Base-by-base conservation (phyloP, 179 eudicot species). In the Actinidia polygama region DNA sequence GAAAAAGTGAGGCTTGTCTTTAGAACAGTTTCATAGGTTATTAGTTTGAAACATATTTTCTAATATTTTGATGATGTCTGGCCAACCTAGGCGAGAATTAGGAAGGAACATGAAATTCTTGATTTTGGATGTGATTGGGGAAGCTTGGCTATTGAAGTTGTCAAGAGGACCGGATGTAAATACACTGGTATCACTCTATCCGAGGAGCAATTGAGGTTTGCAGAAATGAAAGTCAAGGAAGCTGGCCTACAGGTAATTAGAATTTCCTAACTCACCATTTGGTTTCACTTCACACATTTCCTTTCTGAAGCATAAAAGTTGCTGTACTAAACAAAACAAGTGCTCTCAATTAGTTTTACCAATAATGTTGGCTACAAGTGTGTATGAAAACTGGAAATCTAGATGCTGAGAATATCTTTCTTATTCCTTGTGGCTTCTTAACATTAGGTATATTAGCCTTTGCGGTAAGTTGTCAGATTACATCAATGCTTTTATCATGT, bases 91-190 rank as follows among this genome's bases (percentile, higher is more conserved):
- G 98, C 97, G 21, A 90, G 89, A 84, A 88, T 95, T 69, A 82
- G 85, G 23, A 91, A 91, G 85, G 85, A 84, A 19, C 97, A 97
- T 73, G 93, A 97, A 81, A 73, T 97, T 81, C 90, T 97, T 50
- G 99, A 97, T 84, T 93, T 97, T 71, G 99, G 99, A 14, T 90
- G 97, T 75, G 99, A 98, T 72, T 95, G 98, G 99, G 99, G 99
- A 77, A 94, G 93, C 86, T 86, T 97, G 62, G 99, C 99, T 79
- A 90, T 95, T 51, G 98, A 95, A 91, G 90, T 90, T 62, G 99
- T 97, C 4, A 93, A 87, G 81, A 83, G 86, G 86, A 97, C 98
- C 1, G 98, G 98, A 55, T 97, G 99, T 86, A 91, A 87, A 85
- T 97, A 97, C 80, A 97, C 99, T 1, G 99, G 99, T 30, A 95